phyloP scores from a whole-genome alignment of 306 rosid species.

The Prunus campanulata region DNA sequence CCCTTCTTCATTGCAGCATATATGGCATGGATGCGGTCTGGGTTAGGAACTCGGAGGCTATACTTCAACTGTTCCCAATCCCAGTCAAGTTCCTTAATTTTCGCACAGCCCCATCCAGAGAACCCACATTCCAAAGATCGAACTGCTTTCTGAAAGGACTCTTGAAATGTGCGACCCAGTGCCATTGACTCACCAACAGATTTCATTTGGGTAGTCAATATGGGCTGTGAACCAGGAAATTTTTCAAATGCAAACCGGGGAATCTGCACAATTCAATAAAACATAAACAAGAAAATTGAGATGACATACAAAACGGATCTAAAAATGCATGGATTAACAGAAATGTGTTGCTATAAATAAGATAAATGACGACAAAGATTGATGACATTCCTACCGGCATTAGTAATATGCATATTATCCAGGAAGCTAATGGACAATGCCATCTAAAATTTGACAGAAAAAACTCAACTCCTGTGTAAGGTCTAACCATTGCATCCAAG shows the following conservation, averaged over 20 bases:
- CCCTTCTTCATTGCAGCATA: constrained; percentile 98
- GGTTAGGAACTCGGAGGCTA: constrained; percentile 88
- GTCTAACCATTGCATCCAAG: neutral
- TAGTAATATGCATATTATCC: neutral
- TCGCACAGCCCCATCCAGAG: constrained; percentile 88
- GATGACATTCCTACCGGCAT: neutral
- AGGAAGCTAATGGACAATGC: neutral
- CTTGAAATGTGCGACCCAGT: constrained; percentile 89
- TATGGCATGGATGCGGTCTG: constrained; percentile 84
- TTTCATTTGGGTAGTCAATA: constrained; percentile 94
- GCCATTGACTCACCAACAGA: constrained; percentile 99
- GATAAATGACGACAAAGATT: neutral
- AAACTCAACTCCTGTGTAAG: neutral
- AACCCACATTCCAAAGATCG: constrained; percentile 86
- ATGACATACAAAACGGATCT: neutral
- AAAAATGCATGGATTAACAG: neutral
- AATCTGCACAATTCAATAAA: constrained; percentile 57
- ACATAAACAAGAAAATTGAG: neutral
- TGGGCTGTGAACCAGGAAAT: constrained; percentile 97
- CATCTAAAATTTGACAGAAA: neutral
- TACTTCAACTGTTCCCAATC: constrained; percentile 89
- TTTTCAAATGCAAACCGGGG: constrained; percentile 97
- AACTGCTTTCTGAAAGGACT: constrained; percentile 92
- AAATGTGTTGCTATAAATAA: too few relatives aligned
- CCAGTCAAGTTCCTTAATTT: constrained; percentile 73